A percentile compares a stretch with the other conserved stretches of the same genome.
Conservation (phyloP, 306 rosid genomes). For the Datisca glomerata region DNA sequence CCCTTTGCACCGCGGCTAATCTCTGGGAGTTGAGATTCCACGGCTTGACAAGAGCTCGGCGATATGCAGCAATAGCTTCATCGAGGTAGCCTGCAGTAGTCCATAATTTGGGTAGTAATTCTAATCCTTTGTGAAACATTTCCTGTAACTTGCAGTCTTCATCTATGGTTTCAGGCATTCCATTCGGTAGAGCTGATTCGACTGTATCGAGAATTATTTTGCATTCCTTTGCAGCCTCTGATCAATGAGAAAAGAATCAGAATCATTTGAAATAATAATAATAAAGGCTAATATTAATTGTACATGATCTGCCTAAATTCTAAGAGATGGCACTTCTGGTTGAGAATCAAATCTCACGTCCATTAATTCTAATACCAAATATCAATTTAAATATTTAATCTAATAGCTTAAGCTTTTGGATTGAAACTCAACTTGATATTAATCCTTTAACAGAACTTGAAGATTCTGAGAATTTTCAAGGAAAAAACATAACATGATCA, state of each 20-base stretch:
- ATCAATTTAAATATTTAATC: no score
- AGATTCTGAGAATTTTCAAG: no score
- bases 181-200: conserved; percentile 68
- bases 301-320: no score
- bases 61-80: conserved; percentile 60
- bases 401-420: no score
- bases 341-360: no score
- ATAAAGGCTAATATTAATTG: no score
- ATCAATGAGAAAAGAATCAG: conserved; percentile 19
- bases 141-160: conserved; percentile 85
- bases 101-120: conserved; percentile 74
- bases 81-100: conserved; percentile 58
- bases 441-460: no score
- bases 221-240: conserved; percentile 88
- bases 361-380: no score
- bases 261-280: no score
- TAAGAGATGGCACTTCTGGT: no score
- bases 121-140: conserved; percentile 68
- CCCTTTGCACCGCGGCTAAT: conserved; percentile 58
- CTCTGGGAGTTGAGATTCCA: conserved; percentile 67
- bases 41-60: conserved; percentile 58
- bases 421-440: no score
- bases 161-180: conserved; percentile 51
- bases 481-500: no score
- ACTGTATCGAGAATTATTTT: conserved; percentile 67